Evolutionary conservation across 73 alveolate species (phyloP).

Genomic region (Paramecium primaurelia): DNA sequence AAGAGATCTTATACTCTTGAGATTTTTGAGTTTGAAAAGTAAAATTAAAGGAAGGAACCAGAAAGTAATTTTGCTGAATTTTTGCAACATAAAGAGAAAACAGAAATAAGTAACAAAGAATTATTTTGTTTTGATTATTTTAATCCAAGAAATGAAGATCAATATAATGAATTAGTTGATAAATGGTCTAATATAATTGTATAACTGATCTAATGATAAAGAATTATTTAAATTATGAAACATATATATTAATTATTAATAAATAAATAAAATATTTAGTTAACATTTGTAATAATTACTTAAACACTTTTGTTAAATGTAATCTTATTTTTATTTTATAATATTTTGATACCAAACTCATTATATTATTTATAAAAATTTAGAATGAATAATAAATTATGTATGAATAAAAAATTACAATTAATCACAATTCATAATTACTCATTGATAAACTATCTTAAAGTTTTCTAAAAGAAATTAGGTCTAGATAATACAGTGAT

Average conservation of each 20-base stretch:
- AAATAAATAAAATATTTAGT: no score
- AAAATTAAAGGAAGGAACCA: background rate
- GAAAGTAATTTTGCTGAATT: constrained; percentile 25
- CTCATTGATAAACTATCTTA: background rate
- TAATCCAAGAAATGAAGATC: background rate
- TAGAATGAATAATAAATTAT: background rate
- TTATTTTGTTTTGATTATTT: background rate
- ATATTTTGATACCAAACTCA: background rate
- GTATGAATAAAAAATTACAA: constrained; percentile 7
- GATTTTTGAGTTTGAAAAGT: background rate
- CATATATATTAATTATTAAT: no score
- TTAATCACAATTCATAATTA: background rate
- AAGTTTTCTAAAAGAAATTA: background rate
- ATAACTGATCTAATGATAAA: background rate
- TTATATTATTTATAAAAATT: background rate
- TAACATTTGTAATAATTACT: no score
- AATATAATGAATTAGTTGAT: background rate
- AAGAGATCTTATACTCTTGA: constrained; percentile 67
- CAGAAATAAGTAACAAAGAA: background rate
- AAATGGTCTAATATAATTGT: background rate
- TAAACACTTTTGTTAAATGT: no score
- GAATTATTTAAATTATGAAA: background rate
- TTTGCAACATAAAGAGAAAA: background rate
- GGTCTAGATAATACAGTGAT: background rate
- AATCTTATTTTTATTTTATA: no score